phyloP scores from a whole-genome alignment of 306 rosid genomes.

The Rosa rugosa region DNA sequence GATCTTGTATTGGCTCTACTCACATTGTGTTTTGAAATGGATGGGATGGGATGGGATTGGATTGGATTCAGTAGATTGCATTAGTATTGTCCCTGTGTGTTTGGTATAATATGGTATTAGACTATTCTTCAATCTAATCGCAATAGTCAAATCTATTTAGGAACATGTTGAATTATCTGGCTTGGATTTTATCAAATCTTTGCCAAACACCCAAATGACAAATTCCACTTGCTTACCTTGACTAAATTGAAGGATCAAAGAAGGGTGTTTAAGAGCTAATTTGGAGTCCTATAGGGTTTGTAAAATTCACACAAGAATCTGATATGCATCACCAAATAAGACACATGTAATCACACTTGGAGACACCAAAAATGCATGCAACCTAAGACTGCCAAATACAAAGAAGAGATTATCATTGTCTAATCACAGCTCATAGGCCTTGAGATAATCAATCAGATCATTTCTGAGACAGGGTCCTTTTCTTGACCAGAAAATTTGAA shows the following conservation, averaged over 20 bases:
- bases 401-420: background rate
- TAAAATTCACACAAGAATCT: background rate
- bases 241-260: background rate
- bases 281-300: background rate
- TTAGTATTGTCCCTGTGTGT: background rate
- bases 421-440: background rate
- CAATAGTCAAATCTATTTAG: background rate
- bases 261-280: background rate
- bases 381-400: slow-evolving; percentile 1
- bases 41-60: background rate
- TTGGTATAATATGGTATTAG: background rate
- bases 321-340: background rate
- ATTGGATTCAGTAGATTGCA: background rate
- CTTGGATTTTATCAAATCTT: background rate
- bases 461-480: background rate
- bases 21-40: background rate
- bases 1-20: background rate
- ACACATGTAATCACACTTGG: background rate
- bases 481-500: background rate
- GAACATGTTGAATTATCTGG: background rate
- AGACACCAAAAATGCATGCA: slow-evolving; percentile 9
- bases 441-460: slow-evolving; percentile 1
- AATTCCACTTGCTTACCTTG: background rate
- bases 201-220: slow-evolving; percentile 4
- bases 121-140: background rate